Evolutionary conservation across 1,284 basidiomycete species (phyloP).

Genomic region (Cutaneotrichosporon mucoides): DNA sequence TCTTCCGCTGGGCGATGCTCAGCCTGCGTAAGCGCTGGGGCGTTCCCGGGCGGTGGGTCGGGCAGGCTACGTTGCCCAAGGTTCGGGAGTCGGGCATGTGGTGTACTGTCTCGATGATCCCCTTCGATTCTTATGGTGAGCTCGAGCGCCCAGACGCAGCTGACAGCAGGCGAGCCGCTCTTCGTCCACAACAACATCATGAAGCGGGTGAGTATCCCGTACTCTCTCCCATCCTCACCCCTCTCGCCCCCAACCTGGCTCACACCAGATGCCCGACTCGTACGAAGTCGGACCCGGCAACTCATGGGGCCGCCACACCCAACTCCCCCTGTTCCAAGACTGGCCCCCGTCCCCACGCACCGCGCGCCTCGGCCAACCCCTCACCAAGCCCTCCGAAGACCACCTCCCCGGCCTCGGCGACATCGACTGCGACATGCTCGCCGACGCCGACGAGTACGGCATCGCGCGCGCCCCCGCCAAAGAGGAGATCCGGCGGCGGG

Average conservation of each 20-base stretch:
- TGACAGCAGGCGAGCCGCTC: conserved; percentile 41
- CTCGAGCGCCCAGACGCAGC: too few species aligned
- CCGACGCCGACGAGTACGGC: conserved; percentile 49
- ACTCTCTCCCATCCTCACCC: too few species aligned
- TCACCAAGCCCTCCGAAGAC: conserved; percentile 20
- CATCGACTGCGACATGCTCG: conserved; percentile 51
- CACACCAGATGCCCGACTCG: conserved; percentile 28
- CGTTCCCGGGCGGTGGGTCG: conserved; percentile 52
- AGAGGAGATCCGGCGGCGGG: conserved; percentile 40
- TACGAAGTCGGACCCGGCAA: conserved; percentile 45
- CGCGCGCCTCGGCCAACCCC: conserved; percentile 33
- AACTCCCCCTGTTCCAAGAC: conserved; percentile 42
- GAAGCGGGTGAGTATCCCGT: conserved; percentile 40
- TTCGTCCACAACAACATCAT: conserved; percentile 54
- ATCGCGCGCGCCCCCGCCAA: conserved; percentile 38
- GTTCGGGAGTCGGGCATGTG: conserved; percentile 40
- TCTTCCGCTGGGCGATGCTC: conserved; percentile 53
- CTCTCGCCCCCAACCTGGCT: too few species aligned
- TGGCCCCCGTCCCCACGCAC: conserved; percentile 32
- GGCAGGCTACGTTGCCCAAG: conserved; percentile 46
- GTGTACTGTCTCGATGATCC: conserved; percentile 52
- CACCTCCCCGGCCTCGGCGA: conserved; percentile 39
- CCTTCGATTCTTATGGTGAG: conserved; percentile 43
- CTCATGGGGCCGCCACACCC: conserved; percentile 49
- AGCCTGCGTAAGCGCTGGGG: conserved; percentile 54